Evolutionary conservation across 352 stramenopile genomes (phyloP).

Genomic region (Globisporangium paddicum): DNA sequence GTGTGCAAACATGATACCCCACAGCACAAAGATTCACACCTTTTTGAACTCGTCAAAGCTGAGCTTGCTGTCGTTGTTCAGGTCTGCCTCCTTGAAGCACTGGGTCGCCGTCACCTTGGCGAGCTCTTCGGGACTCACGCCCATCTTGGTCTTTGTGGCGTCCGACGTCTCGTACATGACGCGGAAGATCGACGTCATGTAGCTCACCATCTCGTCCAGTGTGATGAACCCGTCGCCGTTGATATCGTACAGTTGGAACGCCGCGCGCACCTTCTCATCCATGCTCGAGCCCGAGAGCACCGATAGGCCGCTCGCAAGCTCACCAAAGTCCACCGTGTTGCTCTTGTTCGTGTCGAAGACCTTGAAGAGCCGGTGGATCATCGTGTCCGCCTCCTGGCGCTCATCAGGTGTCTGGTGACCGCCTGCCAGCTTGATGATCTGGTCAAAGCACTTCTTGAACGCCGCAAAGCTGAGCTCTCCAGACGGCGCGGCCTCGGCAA

Average conservation of each 20-base stretch:
- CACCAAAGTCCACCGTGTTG: slow-evolving; percentile 84
- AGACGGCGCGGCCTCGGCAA: slow-evolving; percentile 74
- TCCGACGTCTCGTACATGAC: slow-evolving; percentile 89
- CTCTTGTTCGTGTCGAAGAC: slow-evolving; percentile 84
- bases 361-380: slow-evolving; percentile 80
- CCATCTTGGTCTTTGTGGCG: slow-evolving; percentile 67
- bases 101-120: slow-evolving; percentile 72
- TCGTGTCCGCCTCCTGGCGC: slow-evolving; percentile 68
- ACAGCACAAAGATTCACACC: slow-evolving; percentile 24
- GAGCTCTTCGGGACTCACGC: slow-evolving; percentile 70
- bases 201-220: slow-evolving; percentile 83
- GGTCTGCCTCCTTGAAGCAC: slow-evolving; percentile 83
- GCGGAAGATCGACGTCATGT: slow-evolving; percentile 88
- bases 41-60: slow-evolving; percentile 90
- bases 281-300: slow-evolving; percentile 83
- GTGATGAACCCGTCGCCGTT: slow-evolving; percentile 85
- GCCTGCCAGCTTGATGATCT: slow-evolving; percentile 80
- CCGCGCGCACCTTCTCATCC: slow-evolving; percentile 83
- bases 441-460: slow-evolving; percentile 87
- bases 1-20: not conserved
- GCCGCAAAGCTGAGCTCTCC: slow-evolving; percentile 72
- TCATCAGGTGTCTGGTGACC: slow-evolving; percentile 63
- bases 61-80: slow-evolving; percentile 82
- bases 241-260: slow-evolving; percentile 84
- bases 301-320: slow-evolving; percentile 79